Evolutionary conservation across 306 rosid genomes (phyloP), one percentile per base, ranked within the genome.

Genomic region (Cicer pinnatifidum): DNA sequence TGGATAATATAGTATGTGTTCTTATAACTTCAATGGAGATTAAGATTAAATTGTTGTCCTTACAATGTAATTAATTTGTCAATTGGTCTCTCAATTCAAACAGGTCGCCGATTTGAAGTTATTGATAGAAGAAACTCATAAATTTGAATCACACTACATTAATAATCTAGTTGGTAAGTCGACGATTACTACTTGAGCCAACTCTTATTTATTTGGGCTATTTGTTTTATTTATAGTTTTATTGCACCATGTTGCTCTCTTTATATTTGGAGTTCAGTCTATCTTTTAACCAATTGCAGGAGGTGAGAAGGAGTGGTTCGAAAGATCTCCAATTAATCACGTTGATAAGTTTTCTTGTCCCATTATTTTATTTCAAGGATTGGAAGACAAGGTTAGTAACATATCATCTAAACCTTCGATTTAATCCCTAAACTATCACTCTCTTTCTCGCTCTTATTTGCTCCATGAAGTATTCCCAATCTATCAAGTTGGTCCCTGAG

Each of bases 301-400:
- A 67, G 81, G 75, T 67, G 90, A 91, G 53, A 78, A 83, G 80
- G 85, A 73, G 69, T 91, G 47, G 76, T 80, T 75, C 40, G 91
- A 91, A 63, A 88, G 91, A 84, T 88, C 97, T 13, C 99, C 99
- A 0, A 88, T 94, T 80, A 91, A 91, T 82, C 89, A 78, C 52
- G 86, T 86, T 37, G 88, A 89, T 54, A 83, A 89, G 23, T 89
- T 94, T 81, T 91, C 99, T 67, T 91, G 96, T 81, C 96, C 97
- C 35, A 84, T 88, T 73, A 94, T 94, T 45, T 75, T 94, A 57
- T 94, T 94, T 75, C 99, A 94, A 83, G 99, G 99, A 71, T 76
- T 89, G 85, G 96, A 94, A 12, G 99, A 94, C 85, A 94, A 91
- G 90, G 98, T 91, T 75, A 82, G 77, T 47, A 72, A 39, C 35